Evolutionary conservation across 2,329 filamentous ascomycete species (phyloP).

Genomic region (Fusarium siculi): DNA sequence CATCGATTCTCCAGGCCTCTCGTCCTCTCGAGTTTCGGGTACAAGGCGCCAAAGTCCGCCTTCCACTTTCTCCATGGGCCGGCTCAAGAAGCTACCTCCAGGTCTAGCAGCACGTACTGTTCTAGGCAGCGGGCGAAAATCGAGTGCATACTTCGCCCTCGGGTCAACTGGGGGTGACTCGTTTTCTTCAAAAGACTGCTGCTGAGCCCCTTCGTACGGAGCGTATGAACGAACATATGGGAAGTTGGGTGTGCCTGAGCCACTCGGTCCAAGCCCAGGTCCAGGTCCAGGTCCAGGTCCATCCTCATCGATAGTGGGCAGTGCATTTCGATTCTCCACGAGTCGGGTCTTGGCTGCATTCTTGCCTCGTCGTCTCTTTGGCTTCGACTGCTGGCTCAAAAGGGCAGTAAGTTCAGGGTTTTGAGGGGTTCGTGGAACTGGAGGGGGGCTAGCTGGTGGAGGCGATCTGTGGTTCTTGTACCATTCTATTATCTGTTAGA

Average conservation of each 20-base stretch:
- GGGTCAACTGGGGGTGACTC: background rate
- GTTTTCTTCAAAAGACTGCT: background rate
- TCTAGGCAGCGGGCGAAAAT: background rate
- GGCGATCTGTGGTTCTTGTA: constrained; percentile 19
- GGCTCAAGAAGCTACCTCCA: background rate
- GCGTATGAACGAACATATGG: background rate
- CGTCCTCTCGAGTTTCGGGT: background rate
- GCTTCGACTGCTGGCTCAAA: background rate
- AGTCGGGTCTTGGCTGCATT: background rate
- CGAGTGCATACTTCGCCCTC: background rate
- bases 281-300: background rate
- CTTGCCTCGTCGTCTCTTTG: constrained; percentile 1
- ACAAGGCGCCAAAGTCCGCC: background rate
- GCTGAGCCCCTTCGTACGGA: background rate
- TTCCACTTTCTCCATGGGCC: background rate
- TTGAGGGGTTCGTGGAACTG: background rate
- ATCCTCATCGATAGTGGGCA: background rate
- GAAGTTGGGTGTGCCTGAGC: background rate
- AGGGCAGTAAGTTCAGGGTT: constrained; percentile 8
- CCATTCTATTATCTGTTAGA: constrained; percentile 27
- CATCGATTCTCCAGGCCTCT: background rate
- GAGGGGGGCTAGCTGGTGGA: constrained; percentile 12
- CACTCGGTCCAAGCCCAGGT: background rate
- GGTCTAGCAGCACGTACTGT: background rate
- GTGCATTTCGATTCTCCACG: background rate